Evolutionary conservation across 768 basidiomycete genomes (phyloP).

Genomic region (Lentinula boryana): DNA sequence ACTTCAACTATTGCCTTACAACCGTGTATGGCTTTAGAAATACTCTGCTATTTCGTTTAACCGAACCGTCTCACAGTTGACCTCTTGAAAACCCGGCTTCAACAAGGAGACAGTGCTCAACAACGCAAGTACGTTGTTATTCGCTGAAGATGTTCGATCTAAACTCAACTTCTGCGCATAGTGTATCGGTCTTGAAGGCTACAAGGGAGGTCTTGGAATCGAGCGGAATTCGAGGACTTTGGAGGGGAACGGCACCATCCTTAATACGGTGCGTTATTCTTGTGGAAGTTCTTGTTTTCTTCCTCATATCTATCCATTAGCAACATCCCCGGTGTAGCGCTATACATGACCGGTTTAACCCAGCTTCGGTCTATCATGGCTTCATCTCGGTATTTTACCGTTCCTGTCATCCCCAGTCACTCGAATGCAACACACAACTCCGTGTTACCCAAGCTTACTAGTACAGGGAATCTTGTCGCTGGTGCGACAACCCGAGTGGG

Average conservation of each 20-base stretch:
- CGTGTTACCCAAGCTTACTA: conserved; percentile 65
- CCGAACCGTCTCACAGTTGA: conserved; percentile 49
- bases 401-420: conserved; percentile 16
- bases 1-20: conserved; percentile 71
- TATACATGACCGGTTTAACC: conserved; percentile 86
- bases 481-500: conserved; percentile 77
- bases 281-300: not conserved
- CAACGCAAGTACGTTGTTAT: conserved; percentile 25
- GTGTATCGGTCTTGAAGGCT: conserved; percentile 41
- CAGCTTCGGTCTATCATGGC: conserved; percentile 78
- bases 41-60: not conserved
- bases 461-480: conserved; percentile 77
- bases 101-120: conserved; percentile 61
- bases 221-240: conserved; percentile 68
- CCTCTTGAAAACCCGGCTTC: conserved; percentile 86
- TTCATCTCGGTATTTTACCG: conserved; percentile 61
- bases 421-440: conserved; percentile 26
- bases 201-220: conserved; percentile 51
- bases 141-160: not conserved
- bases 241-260: conserved; percentile 85
- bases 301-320: conserved; percentile 29
- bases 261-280: conserved; percentile 49
- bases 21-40: conserved; percentile 47
- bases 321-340: conserved; percentile 88
- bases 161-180: conserved; percentile 9